Evolutionary conservation across 495 filamentous ascomycete species (phyloP), one percentile per base, ranked within the genome.

Genomic region (Viridothelium virens): DNA sequence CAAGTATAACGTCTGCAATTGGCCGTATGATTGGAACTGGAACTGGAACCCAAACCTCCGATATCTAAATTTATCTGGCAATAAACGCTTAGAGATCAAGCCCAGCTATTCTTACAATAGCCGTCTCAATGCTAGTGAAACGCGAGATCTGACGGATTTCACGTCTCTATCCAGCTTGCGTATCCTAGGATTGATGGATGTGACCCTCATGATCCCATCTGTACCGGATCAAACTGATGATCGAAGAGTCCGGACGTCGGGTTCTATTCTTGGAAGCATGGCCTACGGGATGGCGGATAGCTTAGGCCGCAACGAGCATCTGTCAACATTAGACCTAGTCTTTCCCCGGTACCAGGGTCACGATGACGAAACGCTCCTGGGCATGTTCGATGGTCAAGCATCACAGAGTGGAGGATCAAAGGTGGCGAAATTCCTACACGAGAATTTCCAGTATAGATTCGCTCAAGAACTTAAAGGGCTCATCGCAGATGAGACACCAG

Each of bases 1-100:
- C 56, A 99, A 97, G 75, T 99, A 99, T 80, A 99, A 99, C 73
- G 92, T 99, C 41, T 94, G 92, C 36, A 99, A 99, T 73, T 96
- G 95, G 84, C 94, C 95, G 0, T 99, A 99, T 72, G 94, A 99
- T 74, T 99, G 94, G 94, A 99, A 99, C 71, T 99, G 94, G 94
- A 97, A 97, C 74, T 91, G 92, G 83, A 99, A 97, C 68, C 87
- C 88, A 46, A 92, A 96, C 67, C 79, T 99, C 65, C 90, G 91
- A 67, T 97, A 95, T 71, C 87, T 99, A 67, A 99, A 97, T 71
- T 84, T 99, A 67, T 97, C 93, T 6, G 94, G 95, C 34, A 99
- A 99, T 80, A 95, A 96, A 76, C 87, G 93, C 38, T 77, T 99
- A 48, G 95, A 99, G 77, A 99, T 99, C 77, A 97, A 97, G 74